phyloP scores from a whole-genome alignment of 768 basidiomycete genomes.

The Suillus paluster region DNA sequence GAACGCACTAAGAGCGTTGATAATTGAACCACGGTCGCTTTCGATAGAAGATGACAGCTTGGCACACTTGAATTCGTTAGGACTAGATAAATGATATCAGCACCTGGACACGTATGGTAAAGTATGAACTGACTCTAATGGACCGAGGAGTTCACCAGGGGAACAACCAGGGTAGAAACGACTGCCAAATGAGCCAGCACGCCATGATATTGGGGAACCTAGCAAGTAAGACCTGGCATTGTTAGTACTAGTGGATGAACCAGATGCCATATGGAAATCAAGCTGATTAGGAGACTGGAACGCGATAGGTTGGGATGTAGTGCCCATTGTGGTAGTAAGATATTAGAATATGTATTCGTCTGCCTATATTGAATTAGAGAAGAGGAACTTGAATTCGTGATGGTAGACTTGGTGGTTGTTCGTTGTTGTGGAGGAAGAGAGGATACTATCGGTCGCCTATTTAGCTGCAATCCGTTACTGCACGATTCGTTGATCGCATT shows the following conservation, averaged over 20 bases:
- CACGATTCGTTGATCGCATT: background rate
- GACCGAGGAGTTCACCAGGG: slow-evolving; percentile 61
- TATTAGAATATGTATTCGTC: background rate
- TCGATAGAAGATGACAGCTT: slow-evolving; percentile 60
- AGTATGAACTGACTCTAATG: slow-evolving; percentile 60
- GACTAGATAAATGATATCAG: slow-evolving; percentile 31
- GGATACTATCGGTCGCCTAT: too few relatives aligned
- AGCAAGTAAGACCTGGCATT: slow-evolving; percentile 70
- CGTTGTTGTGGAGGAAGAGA: too few relatives aligned
- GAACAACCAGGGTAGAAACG: slow-evolving; percentile 67
- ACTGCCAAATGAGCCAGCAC: slow-evolving; percentile 65
- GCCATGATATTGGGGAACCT: slow-evolving; percentile 76
- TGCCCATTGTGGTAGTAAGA: slow-evolving; percentile 38
- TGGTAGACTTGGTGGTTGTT: too few relatives aligned
- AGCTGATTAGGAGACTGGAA: slow-evolving; percentile 32
- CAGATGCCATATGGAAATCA: slow-evolving; percentile 43
- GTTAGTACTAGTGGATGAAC: slow-evolving; percentile 53
- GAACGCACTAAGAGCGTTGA: slow-evolving; percentile 69
- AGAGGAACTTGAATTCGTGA: too few relatives aligned
- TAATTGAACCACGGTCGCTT: slow-evolving; percentile 59
- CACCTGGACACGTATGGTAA: background rate
- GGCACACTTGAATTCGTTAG: slow-evolving; percentile 50
- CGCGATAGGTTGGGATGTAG: slow-evolving; percentile 49
- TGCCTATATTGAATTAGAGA: too few relatives aligned
- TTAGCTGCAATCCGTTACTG: too few relatives aligned